These are phyloP conservation scores for Fusarium graminum DNA, from an alignment of 2,329 filamentous ascomycete genomes.

Conservation along the genomic window DNA sequence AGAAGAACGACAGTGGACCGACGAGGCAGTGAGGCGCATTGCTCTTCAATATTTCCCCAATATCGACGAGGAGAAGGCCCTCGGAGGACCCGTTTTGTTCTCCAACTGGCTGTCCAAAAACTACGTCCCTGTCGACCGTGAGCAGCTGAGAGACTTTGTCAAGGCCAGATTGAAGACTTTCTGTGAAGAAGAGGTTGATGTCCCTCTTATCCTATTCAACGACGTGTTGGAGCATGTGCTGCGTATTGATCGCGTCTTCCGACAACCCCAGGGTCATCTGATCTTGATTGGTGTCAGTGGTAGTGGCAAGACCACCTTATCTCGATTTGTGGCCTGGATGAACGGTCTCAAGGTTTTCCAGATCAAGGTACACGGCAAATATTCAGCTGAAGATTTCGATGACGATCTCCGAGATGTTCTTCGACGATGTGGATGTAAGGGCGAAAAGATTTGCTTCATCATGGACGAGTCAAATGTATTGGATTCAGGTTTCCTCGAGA, in stretches of 20 bases:
- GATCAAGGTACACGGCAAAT: slow-evolving; percentile 99
- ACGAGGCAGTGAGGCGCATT: slow-evolving; percentile 86
- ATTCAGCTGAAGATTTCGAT: slow-evolving; percentile 98
- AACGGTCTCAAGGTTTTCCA: slow-evolving; percentile 99
- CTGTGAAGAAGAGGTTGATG: slow-evolving; percentile 99
- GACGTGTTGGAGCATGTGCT: slow-evolving; percentile 98
- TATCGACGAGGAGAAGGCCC: slow-evolving; percentile 89
- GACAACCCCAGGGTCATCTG: slow-evolving; percentile 96
- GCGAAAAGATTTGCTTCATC: slow-evolving; percentile 99
- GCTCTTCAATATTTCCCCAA: slow-evolving; percentile 93
- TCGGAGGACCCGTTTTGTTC: slow-evolving; percentile 94
- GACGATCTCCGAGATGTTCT: slow-evolving; percentile 96
- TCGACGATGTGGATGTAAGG: slow-evolving; percentile 93
- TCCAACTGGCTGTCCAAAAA: slow-evolving; percentile 99
- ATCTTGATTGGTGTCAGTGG: slow-evolving; percentile 99
- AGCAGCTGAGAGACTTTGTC: slow-evolving; percentile 95
- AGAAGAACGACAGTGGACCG: slow-evolving; percentile 95
- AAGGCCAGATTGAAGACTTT: slow-evolving; percentile 97
- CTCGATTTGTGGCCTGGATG: slow-evolving; percentile 99
- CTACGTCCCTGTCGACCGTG: slow-evolving; percentile 95
- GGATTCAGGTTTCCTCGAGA: slow-evolving; percentile 97
- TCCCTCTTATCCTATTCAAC: slow-evolving; percentile 98
- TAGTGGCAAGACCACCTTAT: slow-evolving; percentile 97
- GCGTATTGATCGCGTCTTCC: slow-evolving; percentile 97
- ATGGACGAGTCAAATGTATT: slow-evolving; percentile 99